Base-by-base conservation (phyloP, 495 filamentous ascomycete species). In the Lophiotrema nucula region DNA sequence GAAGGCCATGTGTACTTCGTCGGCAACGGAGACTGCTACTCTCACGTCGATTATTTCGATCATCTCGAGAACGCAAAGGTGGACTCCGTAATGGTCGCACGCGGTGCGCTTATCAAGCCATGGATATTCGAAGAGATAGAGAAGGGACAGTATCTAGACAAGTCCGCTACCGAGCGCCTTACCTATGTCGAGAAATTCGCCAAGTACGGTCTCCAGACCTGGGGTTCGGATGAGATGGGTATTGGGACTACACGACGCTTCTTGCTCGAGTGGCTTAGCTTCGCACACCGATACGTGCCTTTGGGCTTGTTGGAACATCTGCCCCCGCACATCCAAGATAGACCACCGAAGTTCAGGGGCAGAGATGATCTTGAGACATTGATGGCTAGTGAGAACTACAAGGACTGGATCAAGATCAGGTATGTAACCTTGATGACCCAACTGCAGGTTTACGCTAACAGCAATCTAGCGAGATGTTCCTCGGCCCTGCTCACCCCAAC, bases 331-430 rank as follows among this genome's bases (percentile, higher is more conserved):
- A 79, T 98, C 45, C 87, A 97, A 49, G 92, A 98, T 68, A 76
- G 93, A 37, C 88, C 93, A 31, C 92, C 92, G 38, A 81, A 81
- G 38, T 98, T 83, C 69, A 82, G 76, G 63, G 91, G 92, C 4
- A 77, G 93, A 49, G 86, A 90, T 73, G 93, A 97, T 35, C 65
- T 97, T 72, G 93, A 98, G 80, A 95, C 89, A 41, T 73, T 98
- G 59, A 74, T 98, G 73, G 85, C 82, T 10, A 96, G 91, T 74
- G 81, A 81, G 33, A 87, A 97, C 71, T 96, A 95, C 72, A 87
- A 84, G 74, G 93, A 98, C 72, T 98, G 93, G 93, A 88, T 98
- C 65, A 97, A 96, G 79, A 95, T 98, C 67, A 93, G 88, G 90
- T 95, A 81, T 71, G 85, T 56, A 26, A 41, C 59, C 18, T n/a